Percentiles rank a stretch among this genome's conserved stretches.
Conservation (phyloP, 371 early-diverging fungal genomes). For the Haplosporangium sp. region DNA sequence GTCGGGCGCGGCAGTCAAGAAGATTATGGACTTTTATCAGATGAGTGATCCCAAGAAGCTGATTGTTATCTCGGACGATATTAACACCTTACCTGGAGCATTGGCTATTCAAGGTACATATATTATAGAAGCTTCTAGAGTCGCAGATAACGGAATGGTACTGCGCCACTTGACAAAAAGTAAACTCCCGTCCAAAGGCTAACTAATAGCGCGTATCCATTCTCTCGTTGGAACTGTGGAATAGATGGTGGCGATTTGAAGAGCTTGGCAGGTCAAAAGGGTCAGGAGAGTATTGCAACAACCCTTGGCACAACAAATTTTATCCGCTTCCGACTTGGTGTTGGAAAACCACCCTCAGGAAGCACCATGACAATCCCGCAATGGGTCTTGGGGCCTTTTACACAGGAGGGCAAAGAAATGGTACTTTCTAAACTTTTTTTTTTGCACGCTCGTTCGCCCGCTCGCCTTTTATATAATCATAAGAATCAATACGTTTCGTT, state of each 20-base stretch:
- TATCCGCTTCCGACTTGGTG: conserved; percentile 59
- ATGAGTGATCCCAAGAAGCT: conserved; percentile 60
- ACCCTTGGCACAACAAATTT: conserved; percentile 57
- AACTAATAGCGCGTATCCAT: no score
- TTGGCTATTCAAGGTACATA: conserved; percentile 61
- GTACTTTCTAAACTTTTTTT: conserved; percentile 17
- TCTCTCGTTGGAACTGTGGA: no score
- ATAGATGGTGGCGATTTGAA: conserved; percentile 58
- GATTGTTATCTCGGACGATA: conserved; percentile 65
- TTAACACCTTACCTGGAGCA: conserved; percentile 63
- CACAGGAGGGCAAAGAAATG: conserved; percentile 61
- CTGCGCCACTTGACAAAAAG: not conserved
- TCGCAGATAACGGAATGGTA: not conserved
- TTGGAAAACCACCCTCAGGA: conserved; percentile 51
- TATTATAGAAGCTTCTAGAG: not conserved
- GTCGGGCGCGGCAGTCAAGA: conserved; percentile 56
- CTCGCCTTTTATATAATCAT: not conserved
- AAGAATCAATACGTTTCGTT: not conserved
- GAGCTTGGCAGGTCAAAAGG: conserved; percentile 62
- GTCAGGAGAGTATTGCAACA: conserved; percentile 59
- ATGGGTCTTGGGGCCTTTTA: conserved; percentile 58
- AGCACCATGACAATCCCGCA: conserved; percentile 53
- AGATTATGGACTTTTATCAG: conserved; percentile 57
- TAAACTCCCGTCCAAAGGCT: not conserved
- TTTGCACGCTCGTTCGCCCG: no score